phyloP scores from a whole-genome alignment of 2,329 filamentous ascomycete species.

The Apiospora phragmitis region DNA sequence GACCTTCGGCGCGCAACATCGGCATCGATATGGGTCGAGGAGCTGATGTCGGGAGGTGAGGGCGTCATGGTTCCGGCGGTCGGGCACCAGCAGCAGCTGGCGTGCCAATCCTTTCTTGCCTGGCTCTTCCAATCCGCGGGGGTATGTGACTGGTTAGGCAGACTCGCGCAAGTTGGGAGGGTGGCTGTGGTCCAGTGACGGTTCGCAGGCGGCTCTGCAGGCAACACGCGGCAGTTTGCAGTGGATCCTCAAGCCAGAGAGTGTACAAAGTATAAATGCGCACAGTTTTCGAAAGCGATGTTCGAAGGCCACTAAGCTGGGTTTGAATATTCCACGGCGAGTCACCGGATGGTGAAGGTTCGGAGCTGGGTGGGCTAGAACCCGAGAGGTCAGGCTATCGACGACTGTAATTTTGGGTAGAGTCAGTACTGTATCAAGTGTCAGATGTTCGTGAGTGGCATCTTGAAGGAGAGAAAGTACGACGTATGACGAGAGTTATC shows the following conservation, averaged over 20 bases:
- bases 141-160: background rate
- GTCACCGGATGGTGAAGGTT: background rate
- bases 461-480: background rate
- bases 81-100: slow-evolving; percentile 6
- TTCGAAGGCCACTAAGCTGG: background rate
- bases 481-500: background rate
- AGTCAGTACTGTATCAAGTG: background rate
- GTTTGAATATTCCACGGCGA: background rate
- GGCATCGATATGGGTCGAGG: slow-evolving; percentile 1
- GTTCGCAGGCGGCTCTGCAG: slow-evolving; percentile 5
- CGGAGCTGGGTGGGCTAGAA: background rate
- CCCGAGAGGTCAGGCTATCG: background rate
- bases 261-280: background rate
- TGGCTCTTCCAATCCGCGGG: background rate
- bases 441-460: background rate
- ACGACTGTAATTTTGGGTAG: background rate
- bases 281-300: background rate
- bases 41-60: slow-evolving; percentile 13
- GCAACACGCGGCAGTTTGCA: slow-evolving; percentile 9
- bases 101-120: background rate
- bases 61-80: slow-evolving; percentile 24
- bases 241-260: background rate
- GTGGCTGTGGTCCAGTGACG: slow-evolving; percentile 4
- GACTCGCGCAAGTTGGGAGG: background rate
- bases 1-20: slow-evolving; percentile 35